A percentile compares a stretch with the other conserved stretches of the same genome.
These are phyloP conservation scores for Aspergillaceae sp. DNA, from an alignment of 2,329 filamentous ascomycete genomes.

Conservation along the genomic window DNA sequence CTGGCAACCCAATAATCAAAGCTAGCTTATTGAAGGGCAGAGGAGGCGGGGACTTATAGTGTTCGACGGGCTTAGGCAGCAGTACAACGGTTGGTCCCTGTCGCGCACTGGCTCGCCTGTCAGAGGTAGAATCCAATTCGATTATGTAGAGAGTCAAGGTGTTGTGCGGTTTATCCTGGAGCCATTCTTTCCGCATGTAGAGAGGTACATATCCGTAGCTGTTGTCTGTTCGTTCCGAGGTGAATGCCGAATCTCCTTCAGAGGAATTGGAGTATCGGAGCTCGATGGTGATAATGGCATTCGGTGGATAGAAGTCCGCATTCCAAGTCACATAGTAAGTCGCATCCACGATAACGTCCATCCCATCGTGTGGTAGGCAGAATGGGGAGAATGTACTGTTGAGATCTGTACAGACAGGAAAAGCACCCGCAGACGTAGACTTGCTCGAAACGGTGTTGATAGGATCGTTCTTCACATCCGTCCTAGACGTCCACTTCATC, in stretches of 20 bases:
- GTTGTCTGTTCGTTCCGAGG: slow-evolving; percentile 28
- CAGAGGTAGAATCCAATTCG: slow-evolving; percentile 19
- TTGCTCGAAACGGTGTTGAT: not conserved
- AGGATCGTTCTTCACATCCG: not conserved
- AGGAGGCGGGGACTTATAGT: slow-evolving; percentile 26
- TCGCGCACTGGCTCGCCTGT: slow-evolving; percentile 17
- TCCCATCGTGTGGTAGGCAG: slow-evolving; percentile 27
- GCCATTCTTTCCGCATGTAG: slow-evolving; percentile 32
- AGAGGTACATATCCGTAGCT: slow-evolving; percentile 32
- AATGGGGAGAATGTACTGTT: slow-evolving; percentile 20
- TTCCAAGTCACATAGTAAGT: slow-evolving; percentile 35
- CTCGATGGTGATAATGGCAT: slow-evolving; percentile 25
- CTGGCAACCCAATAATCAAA: slow-evolving; percentile 35
- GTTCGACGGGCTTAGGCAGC: slow-evolving; percentile 23
- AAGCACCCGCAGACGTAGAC: slow-evolving; percentile 14
- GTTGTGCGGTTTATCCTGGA: slow-evolving; percentile 28
- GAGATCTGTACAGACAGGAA: slow-evolving; percentile 23
- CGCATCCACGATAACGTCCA: slow-evolving; percentile 27
- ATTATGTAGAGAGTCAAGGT: slow-evolving; percentile 32
- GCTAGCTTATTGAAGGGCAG: slow-evolving; percentile 24
- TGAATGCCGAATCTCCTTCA: slow-evolving; percentile 27
- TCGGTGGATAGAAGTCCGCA: slow-evolving; percentile 22
- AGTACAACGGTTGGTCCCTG: slow-evolving; percentile 31
- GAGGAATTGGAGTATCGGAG: slow-evolving; percentile 28
- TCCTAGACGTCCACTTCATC: not conserved